These are phyloP conservation scores for Fusarium lateritium DNA, from an alignment of 2,329 filamentous ascomycete genomes.

Conservation along the genomic window DNA sequence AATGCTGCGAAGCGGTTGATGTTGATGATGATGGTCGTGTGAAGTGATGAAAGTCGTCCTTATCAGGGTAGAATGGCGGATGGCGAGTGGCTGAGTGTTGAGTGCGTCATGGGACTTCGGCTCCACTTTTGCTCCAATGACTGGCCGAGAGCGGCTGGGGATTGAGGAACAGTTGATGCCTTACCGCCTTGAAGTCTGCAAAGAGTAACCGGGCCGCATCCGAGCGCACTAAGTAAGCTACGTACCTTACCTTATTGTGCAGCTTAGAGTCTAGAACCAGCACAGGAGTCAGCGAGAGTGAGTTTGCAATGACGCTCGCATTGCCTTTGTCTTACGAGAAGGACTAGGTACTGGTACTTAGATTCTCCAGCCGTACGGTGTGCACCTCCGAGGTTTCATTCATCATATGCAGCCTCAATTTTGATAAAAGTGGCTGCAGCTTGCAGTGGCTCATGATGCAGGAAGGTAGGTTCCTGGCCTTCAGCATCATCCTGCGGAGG, in stretches of 20 bases:
- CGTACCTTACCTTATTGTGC: slow-evolving; percentile 30
- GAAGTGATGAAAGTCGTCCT: slow-evolving; percentile 42
- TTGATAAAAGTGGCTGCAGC: no score
- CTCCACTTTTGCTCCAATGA: slow-evolving; percentile 46
- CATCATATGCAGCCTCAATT: no score
- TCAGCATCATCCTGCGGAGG: no score
- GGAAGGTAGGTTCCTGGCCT: no score
- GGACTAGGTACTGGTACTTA: no score
- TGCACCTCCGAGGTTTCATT: no score
- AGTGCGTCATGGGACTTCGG: slow-evolving; percentile 57
- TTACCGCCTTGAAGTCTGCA: slow-evolving; percentile 44
- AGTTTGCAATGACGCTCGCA: slow-evolving; percentile 8
- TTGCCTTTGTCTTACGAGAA: not conserved
- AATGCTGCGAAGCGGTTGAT: slow-evolving; percentile 19
- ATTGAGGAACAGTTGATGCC: slow-evolving; percentile 36
- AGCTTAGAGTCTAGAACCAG: slow-evolving; percentile 24
- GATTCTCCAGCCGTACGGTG: no score
- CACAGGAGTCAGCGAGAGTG: slow-evolving; percentile 9
- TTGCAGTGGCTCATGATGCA: no score
- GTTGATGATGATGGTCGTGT: slow-evolving; percentile 24
- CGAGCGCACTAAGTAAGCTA: slow-evolving; percentile 30
- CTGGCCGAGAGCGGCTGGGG: slow-evolving; percentile 29
- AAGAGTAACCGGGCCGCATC: slow-evolving; percentile 29
- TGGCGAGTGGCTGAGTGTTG: slow-evolving; percentile 50
- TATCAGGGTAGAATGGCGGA: slow-evolving; percentile 46